A percentile compares a stretch with the other conserved stretches of the same genome.
Conservation (phyloP, 1,284 basidiomycete genomes). For the Agroathelia rolfsii region DNA sequence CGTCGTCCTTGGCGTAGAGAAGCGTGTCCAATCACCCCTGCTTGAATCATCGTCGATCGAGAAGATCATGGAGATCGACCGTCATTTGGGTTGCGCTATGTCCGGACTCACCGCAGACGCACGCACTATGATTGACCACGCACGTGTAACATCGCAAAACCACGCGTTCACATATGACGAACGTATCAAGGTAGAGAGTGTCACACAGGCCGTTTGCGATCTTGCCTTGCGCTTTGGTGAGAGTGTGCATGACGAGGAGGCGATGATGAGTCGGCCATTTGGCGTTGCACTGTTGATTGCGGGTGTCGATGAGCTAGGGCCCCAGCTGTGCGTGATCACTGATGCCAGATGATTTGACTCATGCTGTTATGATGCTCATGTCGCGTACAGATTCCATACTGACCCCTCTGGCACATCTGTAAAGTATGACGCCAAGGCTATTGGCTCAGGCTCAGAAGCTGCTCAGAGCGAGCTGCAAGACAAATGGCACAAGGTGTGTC, state of each 20-base stretch:
- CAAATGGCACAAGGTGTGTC: conserved; percentile 86
- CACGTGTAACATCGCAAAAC: conserved; percentile 93
- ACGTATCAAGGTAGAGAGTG: conserved; percentile 92
- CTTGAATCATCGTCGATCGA: conserved; percentile 95
- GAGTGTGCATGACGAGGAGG: conserved; percentile 97
- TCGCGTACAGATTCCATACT: conserved; percentile 73
- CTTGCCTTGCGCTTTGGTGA: conserved; percentile 96
- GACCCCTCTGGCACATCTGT: conserved; percentile 99
- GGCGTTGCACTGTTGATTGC: conserved; percentile 97
- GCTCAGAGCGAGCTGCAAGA: conserved; percentile 96
- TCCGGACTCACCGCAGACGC: conserved; percentile 97
- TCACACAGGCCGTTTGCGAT: conserved; percentile 97
- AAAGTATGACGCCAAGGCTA: conserved; percentile 96
- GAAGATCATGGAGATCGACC: conserved; percentile 99
- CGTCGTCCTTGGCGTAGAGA: conserved; percentile 93
- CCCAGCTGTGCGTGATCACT: conserved; percentile 66
- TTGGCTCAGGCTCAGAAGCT: conserved; percentile 95
- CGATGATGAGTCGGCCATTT: conserved; percentile 98
- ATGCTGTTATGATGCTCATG: conserved; percentile 4
- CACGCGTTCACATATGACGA: conserved; percentile 98
- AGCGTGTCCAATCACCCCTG: conserved; percentile 94
- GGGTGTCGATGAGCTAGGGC: conserved; percentile 92
- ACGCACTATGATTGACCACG: conserved; percentile 99
- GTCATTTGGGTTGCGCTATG: conserved; percentile 96
- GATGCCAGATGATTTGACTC: not conserved